Evolutionary conservation across 2,329 filamentous ascomycete species (phyloP).

Genomic region (Venturia carpophila): DNA sequence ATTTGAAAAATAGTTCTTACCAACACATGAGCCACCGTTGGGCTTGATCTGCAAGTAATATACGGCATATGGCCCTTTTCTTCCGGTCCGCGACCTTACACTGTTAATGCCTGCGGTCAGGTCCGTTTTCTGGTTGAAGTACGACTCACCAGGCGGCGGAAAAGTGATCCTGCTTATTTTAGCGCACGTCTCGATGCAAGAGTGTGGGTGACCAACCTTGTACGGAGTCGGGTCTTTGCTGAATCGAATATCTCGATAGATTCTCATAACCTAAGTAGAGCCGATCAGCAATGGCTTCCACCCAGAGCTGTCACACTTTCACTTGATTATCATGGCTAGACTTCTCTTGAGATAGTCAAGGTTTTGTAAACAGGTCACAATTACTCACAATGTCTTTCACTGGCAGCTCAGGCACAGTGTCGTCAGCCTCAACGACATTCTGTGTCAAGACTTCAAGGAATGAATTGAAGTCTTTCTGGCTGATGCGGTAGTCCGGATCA

Average conservation of each 20-base stretch:
- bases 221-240: slow-evolving; percentile 79
- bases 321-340: background rate
- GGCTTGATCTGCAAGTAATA: slow-evolving; percentile 85
- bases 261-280: slow-evolving; percentile 59
- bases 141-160: slow-evolving; percentile 63
- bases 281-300: slow-evolving; percentile 18
- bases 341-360: background rate
- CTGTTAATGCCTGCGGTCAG: slow-evolving; percentile 28
- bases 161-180: slow-evolving; percentile 57
- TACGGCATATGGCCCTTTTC: slow-evolving; percentile 78
- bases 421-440: slow-evolving; percentile 63
- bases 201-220: slow-evolving; percentile 49
- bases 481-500: slow-evolving; percentile 69
- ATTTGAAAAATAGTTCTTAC: slow-evolving; percentile 27
- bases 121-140: background rate
- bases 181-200: slow-evolving; percentile 22
- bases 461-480: slow-evolving; percentile 72
- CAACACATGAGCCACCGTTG: slow-evolving; percentile 61
- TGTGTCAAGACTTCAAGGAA: slow-evolving; percentile 68
- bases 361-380: background rate
- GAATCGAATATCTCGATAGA: slow-evolving; percentile 81
- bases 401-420: slow-evolving; percentile 78
- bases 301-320: background rate
- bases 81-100: slow-evolving; percentile 64
- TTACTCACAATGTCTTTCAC: slow-evolving; percentile 64